These are phyloP conservation scores for Suillus occidentalis DNA, from an alignment of 768 basidiomycete species.

Conservation along the genomic window DNA sequence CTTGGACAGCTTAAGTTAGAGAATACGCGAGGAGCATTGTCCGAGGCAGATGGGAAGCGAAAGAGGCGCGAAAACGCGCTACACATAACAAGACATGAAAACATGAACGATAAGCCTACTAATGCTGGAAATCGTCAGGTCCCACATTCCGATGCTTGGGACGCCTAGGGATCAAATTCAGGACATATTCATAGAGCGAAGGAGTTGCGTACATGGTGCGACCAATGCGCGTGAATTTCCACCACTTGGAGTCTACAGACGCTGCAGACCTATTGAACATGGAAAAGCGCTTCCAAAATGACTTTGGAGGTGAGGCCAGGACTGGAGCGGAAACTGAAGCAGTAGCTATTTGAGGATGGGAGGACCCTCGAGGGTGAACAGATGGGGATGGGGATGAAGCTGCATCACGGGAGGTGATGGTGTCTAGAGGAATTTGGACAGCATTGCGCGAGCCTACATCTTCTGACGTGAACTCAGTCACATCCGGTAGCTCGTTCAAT, in stretches of 20 bases:
- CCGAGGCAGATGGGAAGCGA: background rate
- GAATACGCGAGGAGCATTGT: background rate
- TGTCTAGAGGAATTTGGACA: background rate
- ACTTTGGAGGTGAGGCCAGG: background rate
- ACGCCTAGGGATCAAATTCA: background rate
- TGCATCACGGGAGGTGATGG: background rate
- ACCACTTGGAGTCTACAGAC: background rate
- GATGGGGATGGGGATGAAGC: background rate
- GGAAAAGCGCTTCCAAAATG: background rate
- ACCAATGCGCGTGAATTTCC: background rate
- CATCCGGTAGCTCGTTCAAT: background rate
- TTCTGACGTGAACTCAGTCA: background rate
- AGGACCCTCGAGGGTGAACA: background rate
- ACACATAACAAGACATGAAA: too few species aligned
- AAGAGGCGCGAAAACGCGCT: background rate
- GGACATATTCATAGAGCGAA: background rate
- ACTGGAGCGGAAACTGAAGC: background rate
- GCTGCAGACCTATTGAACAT: background rate
- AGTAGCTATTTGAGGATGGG: background rate
- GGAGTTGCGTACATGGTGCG: background rate
- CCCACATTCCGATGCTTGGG: background rate
- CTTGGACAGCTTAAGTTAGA: background rate
- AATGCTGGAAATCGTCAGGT: too few species aligned
- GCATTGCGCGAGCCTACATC: background rate
- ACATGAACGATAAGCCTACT: too few species aligned